Percentiles rank a stretch among this genome's conserved stretches.
phyloP scores from a whole-genome alignment of 164 flowering plant genomes.

The Vitis cinerea region DNA sequence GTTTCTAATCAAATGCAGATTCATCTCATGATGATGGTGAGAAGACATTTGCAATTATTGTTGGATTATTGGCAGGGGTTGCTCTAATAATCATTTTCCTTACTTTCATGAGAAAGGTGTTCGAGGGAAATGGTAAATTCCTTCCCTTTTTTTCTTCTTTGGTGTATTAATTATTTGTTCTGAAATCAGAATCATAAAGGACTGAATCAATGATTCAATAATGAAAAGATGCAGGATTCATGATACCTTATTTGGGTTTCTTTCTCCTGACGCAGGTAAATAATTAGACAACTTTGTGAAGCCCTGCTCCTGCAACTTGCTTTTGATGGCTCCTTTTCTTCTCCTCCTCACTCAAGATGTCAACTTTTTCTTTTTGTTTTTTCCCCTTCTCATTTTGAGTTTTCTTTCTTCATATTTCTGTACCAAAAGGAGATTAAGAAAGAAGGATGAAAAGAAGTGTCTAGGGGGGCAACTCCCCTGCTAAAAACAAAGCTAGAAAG shows the following conservation, averaged over 20 bases:
- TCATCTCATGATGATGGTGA: slow-evolving; percentile 42
- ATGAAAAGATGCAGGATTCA: background rate
- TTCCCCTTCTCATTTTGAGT: background rate
- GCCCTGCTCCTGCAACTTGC: slow-evolving; percentile 2
- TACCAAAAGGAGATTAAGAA: slow-evolving; percentile 2
- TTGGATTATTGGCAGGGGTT: slow-evolving; percentile 76
- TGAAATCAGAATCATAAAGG: background rate
- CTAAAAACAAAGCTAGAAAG: slow-evolving; percentile 5
- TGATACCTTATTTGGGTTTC: background rate
- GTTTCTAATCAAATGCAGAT: slow-evolving; percentile 17
- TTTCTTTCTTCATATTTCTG: background rate
- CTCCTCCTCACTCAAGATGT: slow-evolving; percentile 4
- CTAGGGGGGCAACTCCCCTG: slow-evolving; percentile 14
- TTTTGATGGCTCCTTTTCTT: slow-evolving; percentile 9
- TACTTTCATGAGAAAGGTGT: slow-evolving; percentile 52
- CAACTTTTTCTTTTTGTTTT: slow-evolving; percentile 4
- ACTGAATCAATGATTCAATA: no score
- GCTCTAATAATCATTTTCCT: slow-evolving; percentile 69
- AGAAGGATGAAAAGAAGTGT: slow-evolving; percentile 15
- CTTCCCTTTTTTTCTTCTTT: background rate
- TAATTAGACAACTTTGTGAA: background rate
- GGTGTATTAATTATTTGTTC: background rate
- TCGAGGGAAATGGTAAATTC: slow-evolving; percentile 42
- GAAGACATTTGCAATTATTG: slow-evolving; percentile 76
- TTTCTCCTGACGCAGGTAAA: slow-evolving; percentile 28